These are phyloP conservation scores for Sutorius australiensis DNA, from an alignment of 768 basidiomycete genomes.

Conservation along the genomic window DNA sequence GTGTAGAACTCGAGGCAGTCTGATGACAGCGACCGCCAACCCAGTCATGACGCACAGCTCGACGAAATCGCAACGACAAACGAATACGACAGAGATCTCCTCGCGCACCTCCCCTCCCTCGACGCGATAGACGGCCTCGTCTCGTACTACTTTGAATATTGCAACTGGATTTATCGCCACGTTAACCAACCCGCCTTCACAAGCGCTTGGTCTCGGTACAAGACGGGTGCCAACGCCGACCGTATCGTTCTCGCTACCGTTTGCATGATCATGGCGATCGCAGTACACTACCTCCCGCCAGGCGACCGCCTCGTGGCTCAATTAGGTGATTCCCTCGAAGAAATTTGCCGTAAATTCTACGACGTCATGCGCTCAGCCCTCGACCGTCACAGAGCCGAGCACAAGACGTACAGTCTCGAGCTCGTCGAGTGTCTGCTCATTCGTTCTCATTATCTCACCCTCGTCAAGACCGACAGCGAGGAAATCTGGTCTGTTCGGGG, in stretches of 20 bases:
- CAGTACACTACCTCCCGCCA: slow-evolving; percentile 67
- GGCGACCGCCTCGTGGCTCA: slow-evolving; percentile 58
- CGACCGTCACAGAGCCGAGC: slow-evolving; percentile 57
- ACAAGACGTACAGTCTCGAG: slow-evolving; percentile 61
- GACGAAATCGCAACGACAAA: slow-evolving; percentile 42
- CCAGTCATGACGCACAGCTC: slow-evolving; percentile 43
- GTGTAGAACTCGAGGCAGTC: slow-evolving; percentile 44
- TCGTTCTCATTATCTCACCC: slow-evolving; percentile 66
- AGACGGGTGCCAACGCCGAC: slow-evolving; percentile 59
- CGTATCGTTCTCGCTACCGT: slow-evolving; percentile 68
- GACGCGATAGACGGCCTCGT: slow-evolving; percentile 72
- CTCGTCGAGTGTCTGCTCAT: slow-evolving; percentile 72
- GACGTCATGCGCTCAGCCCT: slow-evolving; percentile 63
- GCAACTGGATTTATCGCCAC: slow-evolving; percentile 85
- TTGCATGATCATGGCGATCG: slow-evolving; percentile 70
- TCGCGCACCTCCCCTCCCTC: slow-evolving; percentile 59
- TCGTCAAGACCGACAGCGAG: slow-evolving; percentile 72
- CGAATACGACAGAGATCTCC: slow-evolving; percentile 71
- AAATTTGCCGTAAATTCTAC: slow-evolving; percentile 63
- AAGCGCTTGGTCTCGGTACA: slow-evolving; percentile 70
- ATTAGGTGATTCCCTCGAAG: slow-evolving; percentile 51
- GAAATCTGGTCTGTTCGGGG: slow-evolving; percentile 77
- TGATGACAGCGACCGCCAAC: slow-evolving; percentile 50
- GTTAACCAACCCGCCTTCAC: slow-evolving; percentile 62
- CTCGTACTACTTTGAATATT: slow-evolving; percentile 77